Evolutionary conservation across 345 rosid species (phyloP).

Genomic region (Noccaea bulbosa): DNA sequence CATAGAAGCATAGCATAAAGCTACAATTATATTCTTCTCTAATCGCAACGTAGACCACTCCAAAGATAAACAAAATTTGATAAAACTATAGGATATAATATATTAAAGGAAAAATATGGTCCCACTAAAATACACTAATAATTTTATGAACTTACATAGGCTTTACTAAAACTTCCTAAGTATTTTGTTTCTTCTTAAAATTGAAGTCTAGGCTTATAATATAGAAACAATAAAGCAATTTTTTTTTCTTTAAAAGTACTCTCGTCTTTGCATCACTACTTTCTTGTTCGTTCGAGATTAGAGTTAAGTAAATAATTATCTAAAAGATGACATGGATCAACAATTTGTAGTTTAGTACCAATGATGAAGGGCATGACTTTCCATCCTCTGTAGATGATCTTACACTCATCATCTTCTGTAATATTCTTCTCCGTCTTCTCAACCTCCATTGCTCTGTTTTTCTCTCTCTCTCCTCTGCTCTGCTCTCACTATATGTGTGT

Average conservation of each 20-base stretch:
- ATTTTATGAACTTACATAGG: too few relatives aligned
- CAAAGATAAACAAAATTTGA: too few relatives aligned
- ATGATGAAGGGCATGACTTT: conserved; percentile 75
- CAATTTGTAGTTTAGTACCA: conserved; percentile 49
- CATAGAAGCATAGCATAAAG: neutral
- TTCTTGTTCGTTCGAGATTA: conserved; percentile 1
- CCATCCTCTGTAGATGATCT: conserved; percentile 69
- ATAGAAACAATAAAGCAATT: too few relatives aligned
- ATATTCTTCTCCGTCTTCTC: conserved; percentile 41
- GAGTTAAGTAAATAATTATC: neutral
- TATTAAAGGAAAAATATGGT: too few relatives aligned
- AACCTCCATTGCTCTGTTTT: conserved; percentile 32
- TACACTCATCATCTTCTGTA: conserved; percentile 42
- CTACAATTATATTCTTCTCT: too few relatives aligned
- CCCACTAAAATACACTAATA: too few relatives aligned
- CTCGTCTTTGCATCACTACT: neutral
- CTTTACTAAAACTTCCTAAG: too few relatives aligned
- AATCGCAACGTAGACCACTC: too few relatives aligned
- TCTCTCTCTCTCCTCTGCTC: neutral
- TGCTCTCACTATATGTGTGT: conserved; percentile 19
- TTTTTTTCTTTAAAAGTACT: neutral
- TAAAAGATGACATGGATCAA: neutral
- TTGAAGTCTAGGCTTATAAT: too few relatives aligned
- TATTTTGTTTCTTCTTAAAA: too few relatives aligned
- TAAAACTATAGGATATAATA: too few relatives aligned